Conservation (phyloP, 306 rosid genomes). For the Glycine tomentella region DNA sequence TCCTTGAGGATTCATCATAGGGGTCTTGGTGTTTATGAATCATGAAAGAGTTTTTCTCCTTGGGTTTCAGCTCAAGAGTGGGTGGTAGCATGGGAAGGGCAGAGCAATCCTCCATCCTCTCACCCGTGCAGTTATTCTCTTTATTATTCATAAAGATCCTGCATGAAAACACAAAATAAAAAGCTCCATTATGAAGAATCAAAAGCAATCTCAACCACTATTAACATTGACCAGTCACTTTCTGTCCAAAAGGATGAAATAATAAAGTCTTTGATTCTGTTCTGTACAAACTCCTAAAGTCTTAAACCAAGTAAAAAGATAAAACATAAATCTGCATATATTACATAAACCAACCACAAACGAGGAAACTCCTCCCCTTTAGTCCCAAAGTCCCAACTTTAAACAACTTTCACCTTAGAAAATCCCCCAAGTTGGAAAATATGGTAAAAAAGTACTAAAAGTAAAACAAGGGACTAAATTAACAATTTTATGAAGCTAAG, state of each 20-base stretch:
- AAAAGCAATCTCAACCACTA: background rate
- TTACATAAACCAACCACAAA: too few species aligned
- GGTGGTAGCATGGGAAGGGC: constrained; percentile 69
- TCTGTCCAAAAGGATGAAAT: constrained; percentile 9
- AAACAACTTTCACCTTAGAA: background rate
- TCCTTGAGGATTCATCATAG: background rate
- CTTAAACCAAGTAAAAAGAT: too few species aligned
- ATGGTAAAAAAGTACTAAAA: background rate
- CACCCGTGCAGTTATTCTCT: constrained; percentile 53
- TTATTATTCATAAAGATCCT: constrained; percentile 72
- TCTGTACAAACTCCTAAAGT: background rate
- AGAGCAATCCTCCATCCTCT: constrained; percentile 59
- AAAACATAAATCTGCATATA: too few species aligned
- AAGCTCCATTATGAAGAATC: background rate
- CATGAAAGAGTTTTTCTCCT: constrained; percentile 48
- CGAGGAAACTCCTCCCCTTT: too few species aligned
- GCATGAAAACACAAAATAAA: background rate
- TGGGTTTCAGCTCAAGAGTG: constrained; percentile 59
- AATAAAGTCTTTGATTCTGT: constrained; percentile 29
- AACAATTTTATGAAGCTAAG: background rate
- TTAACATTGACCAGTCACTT: background rate
- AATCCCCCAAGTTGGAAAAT: background rate
- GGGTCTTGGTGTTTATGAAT: constrained; percentile 60
- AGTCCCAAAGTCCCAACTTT: background rate
- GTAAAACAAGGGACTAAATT: background rate